Percentiles rank a stretch among this genome's conserved stretches.
Conservation (phyloP, 495 filamentous ascomycete species). For the Hapsidospora chrysogenum region DNA sequence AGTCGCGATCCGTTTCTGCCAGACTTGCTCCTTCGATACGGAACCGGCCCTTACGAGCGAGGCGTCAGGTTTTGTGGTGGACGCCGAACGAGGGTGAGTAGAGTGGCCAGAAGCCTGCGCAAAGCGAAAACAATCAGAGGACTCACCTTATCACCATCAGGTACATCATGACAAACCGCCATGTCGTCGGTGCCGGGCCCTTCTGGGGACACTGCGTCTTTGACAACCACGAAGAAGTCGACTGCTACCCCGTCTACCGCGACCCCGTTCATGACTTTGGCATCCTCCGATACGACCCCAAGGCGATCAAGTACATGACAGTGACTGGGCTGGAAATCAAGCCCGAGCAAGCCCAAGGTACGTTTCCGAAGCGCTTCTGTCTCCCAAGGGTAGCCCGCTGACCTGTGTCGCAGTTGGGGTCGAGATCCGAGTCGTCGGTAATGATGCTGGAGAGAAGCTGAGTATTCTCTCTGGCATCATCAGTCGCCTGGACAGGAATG, state of each 20-base stretch:
- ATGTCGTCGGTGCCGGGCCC: slow-evolving; percentile 91
- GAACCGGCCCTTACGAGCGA: slow-evolving; percentile 86
- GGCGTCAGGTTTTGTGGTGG: slow-evolving; percentile 94
- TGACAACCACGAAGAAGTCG: slow-evolving; percentile 95
- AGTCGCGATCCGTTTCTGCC: slow-evolving; percentile 96
- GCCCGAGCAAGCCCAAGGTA: slow-evolving; percentile 62
- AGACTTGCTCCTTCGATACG: slow-evolving; percentile 96
- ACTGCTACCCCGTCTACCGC: slow-evolving; percentile 94
- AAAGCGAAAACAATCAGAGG: too few relatives aligned
- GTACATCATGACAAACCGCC: slow-evolving; percentile 71
- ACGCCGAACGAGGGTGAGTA: slow-evolving; percentile 73
- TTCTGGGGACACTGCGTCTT: slow-evolving; percentile 98
- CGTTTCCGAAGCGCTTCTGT: background rate
- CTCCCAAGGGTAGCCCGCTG: slow-evolving; percentile 2
- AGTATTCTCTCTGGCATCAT: slow-evolving; percentile 97
- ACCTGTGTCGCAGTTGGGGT: slow-evolving; percentile 44
- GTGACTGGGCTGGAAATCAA: slow-evolving; percentile 62
- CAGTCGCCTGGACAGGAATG: slow-evolving; percentile 86
- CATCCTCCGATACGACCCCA: slow-evolving; percentile 87
- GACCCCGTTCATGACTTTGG: slow-evolving; percentile 98
- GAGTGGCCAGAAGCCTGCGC: too few relatives aligned
- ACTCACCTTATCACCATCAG: slow-evolving; percentile 7
- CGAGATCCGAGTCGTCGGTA: slow-evolving; percentile 94
- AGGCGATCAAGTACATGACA: slow-evolving; percentile 90
- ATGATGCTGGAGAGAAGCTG: slow-evolving; percentile 96